Conservation (phyloP, 2,329 filamentous ascomycete species). For the Helminthosporium solani region DNA sequence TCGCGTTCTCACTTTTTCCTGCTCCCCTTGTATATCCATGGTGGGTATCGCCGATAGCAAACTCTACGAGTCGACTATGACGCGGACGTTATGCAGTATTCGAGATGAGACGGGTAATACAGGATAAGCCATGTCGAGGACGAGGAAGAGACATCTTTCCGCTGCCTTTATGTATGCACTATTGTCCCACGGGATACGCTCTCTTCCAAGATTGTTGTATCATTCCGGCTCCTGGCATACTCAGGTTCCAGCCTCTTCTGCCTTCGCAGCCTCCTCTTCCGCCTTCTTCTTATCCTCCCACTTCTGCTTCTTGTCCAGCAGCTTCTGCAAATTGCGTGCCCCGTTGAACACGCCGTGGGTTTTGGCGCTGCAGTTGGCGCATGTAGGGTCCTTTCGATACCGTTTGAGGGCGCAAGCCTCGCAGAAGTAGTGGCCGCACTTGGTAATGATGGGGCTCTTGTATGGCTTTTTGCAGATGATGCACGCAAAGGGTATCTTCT, state of each 20-base stretch:
- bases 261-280: constrained; percentile 51
- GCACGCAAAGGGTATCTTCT: constrained; percentile 86
- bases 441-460: constrained; percentile 77
- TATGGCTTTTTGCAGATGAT: constrained; percentile 81
- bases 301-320: constrained; percentile 72
- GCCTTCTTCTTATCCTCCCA: constrained; percentile 60
- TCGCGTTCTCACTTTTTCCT: too few species aligned
- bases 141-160: too few species aligned
- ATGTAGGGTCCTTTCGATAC: constrained; percentile 83
- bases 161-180: too few species aligned
- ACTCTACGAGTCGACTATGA: too few species aligned
- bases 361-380: constrained; percentile 79
- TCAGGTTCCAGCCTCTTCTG: constrained; percentile 17
- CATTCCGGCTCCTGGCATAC: not conserved
- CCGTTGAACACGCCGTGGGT: constrained; percentile 89
- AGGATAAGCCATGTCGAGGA: too few species aligned
- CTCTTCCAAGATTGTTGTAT: too few species aligned
- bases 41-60: too few species aligned
- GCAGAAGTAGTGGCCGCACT: constrained; percentile 96
- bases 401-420: constrained; percentile 82
- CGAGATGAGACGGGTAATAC: too few species aligned
- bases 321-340: constrained; percentile 77
- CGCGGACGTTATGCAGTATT: too few species aligned
- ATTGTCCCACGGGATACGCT: too few species aligned
- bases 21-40: too few species aligned